Conservation (phyloP, 2,329 filamentous ascomycete species). For the Ophiostoma populinum region DNA sequence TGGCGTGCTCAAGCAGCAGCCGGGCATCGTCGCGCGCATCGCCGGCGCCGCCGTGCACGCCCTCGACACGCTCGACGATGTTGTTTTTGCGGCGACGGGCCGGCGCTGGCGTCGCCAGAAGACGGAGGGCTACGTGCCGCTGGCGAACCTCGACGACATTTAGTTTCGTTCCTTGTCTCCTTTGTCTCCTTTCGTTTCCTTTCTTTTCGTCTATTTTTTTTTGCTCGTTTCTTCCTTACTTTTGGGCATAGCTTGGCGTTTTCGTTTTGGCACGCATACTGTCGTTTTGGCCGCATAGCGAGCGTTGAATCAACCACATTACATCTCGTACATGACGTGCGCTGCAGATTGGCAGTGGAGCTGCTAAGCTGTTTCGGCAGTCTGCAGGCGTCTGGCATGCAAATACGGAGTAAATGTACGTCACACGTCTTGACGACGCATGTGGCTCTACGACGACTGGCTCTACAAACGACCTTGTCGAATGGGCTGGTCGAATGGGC, state of each 20-base stretch:
- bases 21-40: conserved; percentile 23
- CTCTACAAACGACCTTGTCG: no score
- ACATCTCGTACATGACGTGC: no score
- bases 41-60: conserved; percentile 23
- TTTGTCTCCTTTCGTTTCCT: background rate
- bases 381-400: no score
- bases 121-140: conserved; percentile 41
- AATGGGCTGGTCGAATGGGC: no score
- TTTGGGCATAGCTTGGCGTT: conserved; percentile 1
- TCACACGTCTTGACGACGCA: no score
- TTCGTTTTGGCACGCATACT: background rate
- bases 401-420: no score
- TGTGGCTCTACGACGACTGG: no score
- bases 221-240: background rate
- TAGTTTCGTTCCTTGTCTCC: background rate
- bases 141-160: conserved; percentile 32
- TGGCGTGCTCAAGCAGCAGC: conserved; percentile 20
- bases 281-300: background rate
- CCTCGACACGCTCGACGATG: conserved; percentile 18
- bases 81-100: conserved; percentile 20
- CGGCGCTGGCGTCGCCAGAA: conserved; percentile 17
- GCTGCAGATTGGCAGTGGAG: no score
- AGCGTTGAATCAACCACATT: background rate
- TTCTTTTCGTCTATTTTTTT: background rate
- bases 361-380: no score